These are phyloP conservation scores for Coemansia sp. DNA, from an alignment of 192 early-diverging fungal species.

Conservation along the genomic window DNA sequence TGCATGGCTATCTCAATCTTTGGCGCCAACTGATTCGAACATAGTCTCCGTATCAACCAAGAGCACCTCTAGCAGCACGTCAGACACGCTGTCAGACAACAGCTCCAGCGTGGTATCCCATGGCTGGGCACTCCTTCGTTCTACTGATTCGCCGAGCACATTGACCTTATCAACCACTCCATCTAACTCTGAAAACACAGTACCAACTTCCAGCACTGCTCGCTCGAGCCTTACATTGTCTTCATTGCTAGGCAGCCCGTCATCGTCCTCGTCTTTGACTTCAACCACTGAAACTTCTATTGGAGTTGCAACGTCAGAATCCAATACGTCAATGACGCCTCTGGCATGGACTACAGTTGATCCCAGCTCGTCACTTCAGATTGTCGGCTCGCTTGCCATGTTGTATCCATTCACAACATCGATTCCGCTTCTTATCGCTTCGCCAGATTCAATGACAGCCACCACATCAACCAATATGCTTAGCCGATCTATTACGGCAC, in stretches of 20 bases:
- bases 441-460: not conserved
- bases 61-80: not conserved
- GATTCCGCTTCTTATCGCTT: not conserved
- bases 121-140: too few species aligned
- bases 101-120: too few species aligned
- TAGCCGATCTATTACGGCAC: too few species aligned
- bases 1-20: slow-evolving; percentile 1
- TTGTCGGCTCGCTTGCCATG: slow-evolving; percentile 1
- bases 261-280: not conserved
- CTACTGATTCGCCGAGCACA: too few species aligned
- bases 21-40: too few species aligned
- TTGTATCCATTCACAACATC: not conserved
- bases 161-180: not conserved
- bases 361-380: not conserved
- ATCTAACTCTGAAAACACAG: not conserved
- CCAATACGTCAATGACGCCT: not conserved
- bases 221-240: too few species aligned
- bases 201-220: too few species aligned
- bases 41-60: not conserved
- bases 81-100: too few species aligned
- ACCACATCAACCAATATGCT: too few species aligned
- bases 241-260: too few species aligned
- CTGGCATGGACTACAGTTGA: not conserved
- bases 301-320: not conserved
- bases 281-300: slow-evolving; percentile 4